Evolutionary conservation across 73 alveolate species (phyloP), one percentile per base, ranked within the genome.

Genomic region (Paramecium octaurelia): DNA sequence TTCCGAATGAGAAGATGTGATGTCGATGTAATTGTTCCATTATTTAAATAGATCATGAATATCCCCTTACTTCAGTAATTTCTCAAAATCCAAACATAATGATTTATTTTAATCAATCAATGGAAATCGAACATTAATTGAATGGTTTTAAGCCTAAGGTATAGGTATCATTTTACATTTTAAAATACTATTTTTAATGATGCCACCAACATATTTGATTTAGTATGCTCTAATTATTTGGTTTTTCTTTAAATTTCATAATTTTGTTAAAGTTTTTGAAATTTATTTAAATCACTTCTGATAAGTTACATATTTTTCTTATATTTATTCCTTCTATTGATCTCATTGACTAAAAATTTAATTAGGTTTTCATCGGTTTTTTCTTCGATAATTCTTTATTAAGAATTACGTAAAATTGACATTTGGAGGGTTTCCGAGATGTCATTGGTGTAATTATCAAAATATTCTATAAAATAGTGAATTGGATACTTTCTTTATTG

Each of bases 341-440:
- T 64, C 27, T 64, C 84, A 27, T 64, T 64, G 11, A 64, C 84
- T 64, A 64, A 64, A 24, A 64, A 64, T 64, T 64, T 64, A 10
- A 64, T 11, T 64, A 64, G 12, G 46, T 64, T 64, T 64, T 64
- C 84, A 7, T 64, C 84, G 7, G 84, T 64, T 64, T 64, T 64
- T 64, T 64, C 84, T 27, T 64, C 84, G 31, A 64, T 64, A 64
- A 64, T 64, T 64, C 84, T 64, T 64, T 64, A 34, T 64, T 64
- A 64, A 31, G 84, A 64, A 64, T 64, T 64, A 64, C 84, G 84
- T 64, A 64, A 64, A 64, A 64, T 64, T 64, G 84, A 64, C 84
- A 64, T 64, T 64, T 64, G 84, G 84, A 64, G 84, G 23, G 42
- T 31, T 64, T 64, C 84, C 12, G 84, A 64, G 21, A 64, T 64